Percentiles rank a stretch among this genome's conserved stretches.
phyloP scores from a whole-genome alignment of 2,329 filamentous ascomycete genomes.

The Neofusicoccum ribis region DNA sequence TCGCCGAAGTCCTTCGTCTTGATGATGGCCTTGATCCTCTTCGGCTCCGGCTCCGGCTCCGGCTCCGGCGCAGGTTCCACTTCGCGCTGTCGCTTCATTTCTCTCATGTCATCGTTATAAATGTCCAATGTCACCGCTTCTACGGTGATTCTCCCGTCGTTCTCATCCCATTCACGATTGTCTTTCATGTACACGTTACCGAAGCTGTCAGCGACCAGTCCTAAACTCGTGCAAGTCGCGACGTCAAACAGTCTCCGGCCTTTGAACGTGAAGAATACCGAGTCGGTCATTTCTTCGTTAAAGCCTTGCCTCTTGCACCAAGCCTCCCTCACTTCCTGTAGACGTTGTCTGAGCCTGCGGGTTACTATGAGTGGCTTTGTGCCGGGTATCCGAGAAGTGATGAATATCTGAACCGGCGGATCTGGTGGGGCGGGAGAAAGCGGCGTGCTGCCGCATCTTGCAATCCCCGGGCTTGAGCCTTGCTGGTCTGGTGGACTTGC shows the following conservation, averaged over 20 bases:
- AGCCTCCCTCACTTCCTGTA: constrained; percentile 65
- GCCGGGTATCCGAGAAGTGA: constrained; percentile 65
- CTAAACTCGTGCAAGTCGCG: constrained; percentile 71
- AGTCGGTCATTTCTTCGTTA: constrained; percentile 48
- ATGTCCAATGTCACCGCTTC: constrained; percentile 73
- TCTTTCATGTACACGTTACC: constrained; percentile 40
- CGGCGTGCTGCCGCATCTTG: not conserved
- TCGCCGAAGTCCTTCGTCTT: constrained; percentile 54
- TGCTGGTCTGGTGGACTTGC: not conserved
- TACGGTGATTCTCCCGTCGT: constrained; percentile 64
- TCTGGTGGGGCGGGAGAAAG: constrained; percentile 38
- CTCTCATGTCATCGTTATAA: constrained; percentile 54
- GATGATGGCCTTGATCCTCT: constrained; percentile 49
- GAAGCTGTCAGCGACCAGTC: constrained; percentile 50
- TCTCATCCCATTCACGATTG: constrained; percentile 52
- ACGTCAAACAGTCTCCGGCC: constrained; percentile 70
- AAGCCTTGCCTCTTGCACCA: constrained; percentile 69
- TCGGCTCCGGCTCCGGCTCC: constrained; percentile 23
- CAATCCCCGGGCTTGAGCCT: not conserved
- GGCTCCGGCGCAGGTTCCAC: constrained; percentile 25
- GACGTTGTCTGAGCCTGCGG: constrained; percentile 65
- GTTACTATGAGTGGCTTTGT: constrained; percentile 64
- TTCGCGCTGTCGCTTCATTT: constrained; percentile 39
- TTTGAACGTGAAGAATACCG: constrained; percentile 78
- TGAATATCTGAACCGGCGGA: constrained; percentile 61